phyloP scores from a whole-genome alignment of 768 basidiomycete genomes.

The Hypsizygus marmoreus region DNA sequence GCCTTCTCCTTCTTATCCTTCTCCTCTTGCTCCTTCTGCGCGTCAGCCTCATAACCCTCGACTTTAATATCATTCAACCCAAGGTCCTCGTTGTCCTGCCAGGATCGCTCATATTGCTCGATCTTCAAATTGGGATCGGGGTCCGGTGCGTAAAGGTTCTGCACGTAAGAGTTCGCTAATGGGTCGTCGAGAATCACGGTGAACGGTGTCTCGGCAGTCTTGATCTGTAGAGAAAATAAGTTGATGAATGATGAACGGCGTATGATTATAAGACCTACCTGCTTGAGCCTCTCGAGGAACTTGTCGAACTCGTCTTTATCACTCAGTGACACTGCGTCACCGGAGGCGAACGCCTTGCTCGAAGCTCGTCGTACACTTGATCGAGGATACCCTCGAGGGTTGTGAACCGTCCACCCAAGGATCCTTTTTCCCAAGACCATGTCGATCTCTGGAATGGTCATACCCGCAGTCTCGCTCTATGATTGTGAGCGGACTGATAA shows the following conservation, averaged over 20 bases:
- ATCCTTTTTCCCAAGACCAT: slow-evolving; percentile 87
- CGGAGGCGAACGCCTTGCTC: slow-evolving; percentile 78
- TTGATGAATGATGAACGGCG: not conserved
- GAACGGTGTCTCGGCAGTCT: slow-evolving; percentile 76
- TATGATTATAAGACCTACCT: slow-evolving; percentile 42
- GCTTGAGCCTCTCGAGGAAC: slow-evolving; percentile 79
- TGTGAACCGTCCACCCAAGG: slow-evolving; percentile 95
- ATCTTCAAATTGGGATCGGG: slow-evolving; percentile 92
- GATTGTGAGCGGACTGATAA: not conserved
- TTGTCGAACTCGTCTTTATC: slow-evolving; percentile 64
- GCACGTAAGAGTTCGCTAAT: slow-evolving; percentile 91
- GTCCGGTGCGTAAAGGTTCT: slow-evolving; percentile 97
- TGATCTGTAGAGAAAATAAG: slow-evolving; percentile 52
- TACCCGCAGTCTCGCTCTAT: slow-evolving; percentile 91
- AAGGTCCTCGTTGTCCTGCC: slow-evolving; percentile 92
- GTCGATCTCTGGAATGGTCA: slow-evolving; percentile 93
- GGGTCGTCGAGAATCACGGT: slow-evolving; percentile 96
- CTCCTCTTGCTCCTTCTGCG: slow-evolving; percentile 9
- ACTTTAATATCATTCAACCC: slow-evolving; percentile 91
- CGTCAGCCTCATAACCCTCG: slow-evolving; percentile 62
- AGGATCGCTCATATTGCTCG: slow-evolving; percentile 80
- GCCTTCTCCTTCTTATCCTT: not conserved
- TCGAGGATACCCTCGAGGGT: slow-evolving; percentile 94
- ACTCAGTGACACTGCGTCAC: slow-evolving; percentile 57
- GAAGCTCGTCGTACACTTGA: slow-evolving; percentile 96